Conservation (phyloP, 192 early-diverging fungal genomes). For the Allomyces macrogynus region DNA sequence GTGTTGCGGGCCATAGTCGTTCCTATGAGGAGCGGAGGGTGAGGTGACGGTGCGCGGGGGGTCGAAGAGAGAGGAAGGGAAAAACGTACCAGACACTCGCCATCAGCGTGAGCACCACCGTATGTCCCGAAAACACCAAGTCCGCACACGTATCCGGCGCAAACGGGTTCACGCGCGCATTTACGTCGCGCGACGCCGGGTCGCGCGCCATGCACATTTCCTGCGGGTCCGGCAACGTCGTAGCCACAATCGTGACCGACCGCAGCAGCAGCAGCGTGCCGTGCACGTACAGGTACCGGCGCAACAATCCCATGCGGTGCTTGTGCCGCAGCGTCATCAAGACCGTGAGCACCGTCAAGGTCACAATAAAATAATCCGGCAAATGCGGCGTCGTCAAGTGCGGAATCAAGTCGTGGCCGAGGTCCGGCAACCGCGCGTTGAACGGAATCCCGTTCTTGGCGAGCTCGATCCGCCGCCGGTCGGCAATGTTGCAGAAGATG, state of each 20-base stretch:
- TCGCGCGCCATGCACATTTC: neutral
- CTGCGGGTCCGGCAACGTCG: neutral
- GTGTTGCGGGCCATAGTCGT: slow-evolving; percentile 27
- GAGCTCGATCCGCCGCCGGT: neutral
- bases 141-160: slow-evolving; percentile 39
- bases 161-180: slow-evolving; percentile 21
- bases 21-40: slow-evolving; percentile 18
- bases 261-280: neutral
- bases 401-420: neutral
- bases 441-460: neutral
- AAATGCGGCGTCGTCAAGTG: too few species aligned
- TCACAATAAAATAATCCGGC: neutral
- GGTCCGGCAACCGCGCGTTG: neutral
- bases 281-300: neutral
- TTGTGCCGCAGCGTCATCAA: neutral
- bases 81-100: slow-evolving; percentile 5
- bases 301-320: neutral
- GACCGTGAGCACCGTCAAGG: neutral
- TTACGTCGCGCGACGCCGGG: neutral
- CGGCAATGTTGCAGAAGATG: neutral
- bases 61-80: too few species aligned
- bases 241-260: neutral
- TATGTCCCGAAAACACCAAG: slow-evolving; percentile 43
- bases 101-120: slow-evolving; percentile 35
- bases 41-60: too few species aligned